These are phyloP conservation scores for Aquilaria agallochum DNA, from an alignment of 441 rosid species.

Conservation along the genomic window DNA sequence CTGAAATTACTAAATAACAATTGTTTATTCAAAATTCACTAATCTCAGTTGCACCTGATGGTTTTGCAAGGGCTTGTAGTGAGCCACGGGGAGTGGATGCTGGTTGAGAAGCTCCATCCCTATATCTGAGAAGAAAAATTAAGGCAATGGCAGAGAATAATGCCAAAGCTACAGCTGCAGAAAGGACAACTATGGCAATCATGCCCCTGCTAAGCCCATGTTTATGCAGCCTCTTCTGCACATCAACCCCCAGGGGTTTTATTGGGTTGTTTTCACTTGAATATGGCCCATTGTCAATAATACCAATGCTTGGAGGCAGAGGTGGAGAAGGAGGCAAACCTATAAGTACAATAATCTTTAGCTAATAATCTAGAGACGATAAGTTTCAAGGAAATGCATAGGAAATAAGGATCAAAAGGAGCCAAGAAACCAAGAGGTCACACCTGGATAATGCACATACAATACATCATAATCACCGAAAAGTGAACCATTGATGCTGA, in stretches of 20 bases:
- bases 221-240: conserved; percentile 46
- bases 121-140: conserved; percentile 52
- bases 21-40: too few species aligned
- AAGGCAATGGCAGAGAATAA: conserved; percentile 59
- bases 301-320: conserved; percentile 43
- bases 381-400: not conserved
- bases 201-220: conserved; percentile 51
- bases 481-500: conserved; percentile 50
- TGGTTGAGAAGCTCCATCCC: conserved; percentile 31
- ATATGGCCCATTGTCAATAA: conserved; percentile 64
- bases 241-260: conserved; percentile 87
- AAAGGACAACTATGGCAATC: conserved; percentile 67
- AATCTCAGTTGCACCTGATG: conserved; percentile 48
- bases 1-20: too few species aligned
- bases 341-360: conserved; percentile 18
- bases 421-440: not conserved
- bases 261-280: conserved; percentile 39
- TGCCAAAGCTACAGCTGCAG: conserved; percentile 53
- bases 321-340: conserved; percentile 96
- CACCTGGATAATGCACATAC: conserved; percentile 83
- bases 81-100: conserved; percentile 37
- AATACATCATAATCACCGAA: conserved; percentile 82
- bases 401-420: not conserved
- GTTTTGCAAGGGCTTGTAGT: conserved; percentile 55
- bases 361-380: conserved; percentile 6